Conservation (phyloP, 148 eudicot genomes). For the Vaccinium macrocarpon region DNA sequence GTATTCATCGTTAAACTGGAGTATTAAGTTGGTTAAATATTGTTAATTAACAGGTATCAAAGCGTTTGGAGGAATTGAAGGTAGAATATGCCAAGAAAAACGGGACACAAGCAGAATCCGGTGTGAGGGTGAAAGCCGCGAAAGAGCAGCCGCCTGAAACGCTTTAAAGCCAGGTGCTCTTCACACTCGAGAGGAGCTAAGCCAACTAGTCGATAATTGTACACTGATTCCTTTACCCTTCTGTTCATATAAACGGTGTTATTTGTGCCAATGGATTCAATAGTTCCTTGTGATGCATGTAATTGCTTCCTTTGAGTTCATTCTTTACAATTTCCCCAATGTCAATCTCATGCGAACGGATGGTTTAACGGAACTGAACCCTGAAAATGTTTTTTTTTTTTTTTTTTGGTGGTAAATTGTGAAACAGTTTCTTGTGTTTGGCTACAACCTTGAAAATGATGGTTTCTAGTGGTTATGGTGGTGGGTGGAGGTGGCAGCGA, state of each 20-base stretch:
- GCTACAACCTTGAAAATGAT: neutral
- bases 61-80: constrained; percentile 63
- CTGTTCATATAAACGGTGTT: neutral
- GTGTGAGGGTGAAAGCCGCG: constrained; percentile 51
- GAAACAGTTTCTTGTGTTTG: neutral
- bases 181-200: neutral
- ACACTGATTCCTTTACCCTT: constrained; percentile 8
- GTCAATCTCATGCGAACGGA: too few relatives aligned
- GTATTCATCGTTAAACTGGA: neutral
- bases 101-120: constrained; percentile 47
- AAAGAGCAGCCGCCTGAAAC: constrained; percentile 28
- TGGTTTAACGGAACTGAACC: too few relatives aligned
- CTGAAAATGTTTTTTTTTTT: too few relatives aligned
- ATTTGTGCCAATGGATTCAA: neutral
- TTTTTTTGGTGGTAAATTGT: too few relatives aligned
- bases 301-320: neutral
- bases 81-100: constrained; percentile 66
- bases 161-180: constrained; percentile 7
- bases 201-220: neutral
- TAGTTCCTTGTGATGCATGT: neutral
- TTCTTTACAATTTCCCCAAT: neutral
- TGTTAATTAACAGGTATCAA: constrained; percentile 57
- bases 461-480: neutral
- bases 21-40: neutral
- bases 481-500: neutral